A percentile compares a stretch with the other conserved stretches of the same genome.
These are phyloP conservation scores for Stephanodiscus minutulus DNA, from an alignment of 108 stramenopile genomes.

Conservation along the genomic window DNA sequence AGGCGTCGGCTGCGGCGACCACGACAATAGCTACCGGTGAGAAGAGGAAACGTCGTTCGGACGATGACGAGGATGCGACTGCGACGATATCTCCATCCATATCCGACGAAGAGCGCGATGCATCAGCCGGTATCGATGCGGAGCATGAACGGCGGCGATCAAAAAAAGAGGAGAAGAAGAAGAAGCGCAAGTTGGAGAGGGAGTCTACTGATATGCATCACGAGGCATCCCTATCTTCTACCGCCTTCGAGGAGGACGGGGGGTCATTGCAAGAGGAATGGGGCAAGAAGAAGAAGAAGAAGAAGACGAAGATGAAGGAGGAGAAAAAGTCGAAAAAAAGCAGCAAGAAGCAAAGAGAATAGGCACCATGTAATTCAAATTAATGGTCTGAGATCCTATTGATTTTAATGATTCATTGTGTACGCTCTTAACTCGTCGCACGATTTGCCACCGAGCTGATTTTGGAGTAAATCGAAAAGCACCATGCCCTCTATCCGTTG, in stretches of 20 bases:
- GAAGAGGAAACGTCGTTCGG: slow-evolving; percentile 31
- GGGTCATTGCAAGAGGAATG: too few species aligned
- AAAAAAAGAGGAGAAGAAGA: slow-evolving; percentile 24
- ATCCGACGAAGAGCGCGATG: slow-evolving; percentile 20
- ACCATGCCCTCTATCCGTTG: not conserved
- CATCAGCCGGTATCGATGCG: not conserved
- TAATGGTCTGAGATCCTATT: not conserved
- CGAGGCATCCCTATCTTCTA: slow-evolving; percentile 10
- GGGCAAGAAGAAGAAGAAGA: slow-evolving; percentile 45
- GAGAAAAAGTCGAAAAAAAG: slow-evolving; percentile 37
- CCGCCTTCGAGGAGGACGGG: not conserved
- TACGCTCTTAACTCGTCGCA: too few species aligned
- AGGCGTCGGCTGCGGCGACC: slow-evolving; percentile 2
- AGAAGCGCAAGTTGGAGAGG: slow-evolving; percentile 21
- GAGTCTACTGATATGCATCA: slow-evolving; percentile 1
- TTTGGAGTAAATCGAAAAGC: too few species aligned
- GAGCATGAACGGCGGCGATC: not conserved
- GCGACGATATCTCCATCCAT: slow-evolving; percentile 9
- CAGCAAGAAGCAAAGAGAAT: not conserved
- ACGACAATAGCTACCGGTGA: not conserved
- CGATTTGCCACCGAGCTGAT: too few species aligned
- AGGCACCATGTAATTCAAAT: not conserved
- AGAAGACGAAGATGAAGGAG: slow-evolving; percentile 50
- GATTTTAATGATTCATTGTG: not conserved
- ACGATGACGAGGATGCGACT: slow-evolving; percentile 11